Evolutionary conservation across 2,329 filamentous ascomycete species (phyloP), one percentile per base, ranked within the genome.

Genomic region (Stenocarpella maydis): DNA sequence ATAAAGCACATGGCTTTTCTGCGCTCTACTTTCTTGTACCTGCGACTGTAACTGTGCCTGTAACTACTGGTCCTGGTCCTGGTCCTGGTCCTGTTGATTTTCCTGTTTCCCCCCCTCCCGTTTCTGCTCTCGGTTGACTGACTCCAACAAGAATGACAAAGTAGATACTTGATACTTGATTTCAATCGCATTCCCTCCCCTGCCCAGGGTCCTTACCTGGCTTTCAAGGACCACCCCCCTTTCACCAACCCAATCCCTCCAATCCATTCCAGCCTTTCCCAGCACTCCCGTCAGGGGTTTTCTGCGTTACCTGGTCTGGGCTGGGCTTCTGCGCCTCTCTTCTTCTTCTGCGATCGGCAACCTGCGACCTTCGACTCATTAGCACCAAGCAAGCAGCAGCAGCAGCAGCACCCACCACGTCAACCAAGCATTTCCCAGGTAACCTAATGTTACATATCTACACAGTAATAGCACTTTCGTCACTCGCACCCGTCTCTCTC

Each of bases 261-360:
- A 63, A 17, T 28, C 28, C 58, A 63, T 63, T 63, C 58, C 58
- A 63, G 43, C 41, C 24, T 63, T 63, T 63, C 37, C 43, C 58
- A 41, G 47, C 41, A 41, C 19, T 31, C 4, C 21, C n/a, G 43
- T 37, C 28, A 63, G 58, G 58, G 58, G 58, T 63, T 49, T 34
- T 17, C 15, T 37, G 10, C 34, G 6, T 10, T 37, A 10, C 3
- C 31, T n/a, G 41, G 41, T 37, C 34, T 37, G 39, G 26, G 26
- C 55, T 28, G 45, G 55, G n/a, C n/a, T n/a, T 49, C 58, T 47
- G n/a, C 41, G 34, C 39, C 41, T 60, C n/a, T 61, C 28, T 43
- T 21, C 43, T 49, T 49, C 12, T 49, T 37, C 8, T 49, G 43
- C 41, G 58, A 49, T 63, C 58, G 49, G 58, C 58, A 41, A 63